These are phyloP conservation scores for Tympanopsis confertula DNA, from an alignment of 2,329 filamentous ascomycete species.

Conservation along the genomic window DNA sequence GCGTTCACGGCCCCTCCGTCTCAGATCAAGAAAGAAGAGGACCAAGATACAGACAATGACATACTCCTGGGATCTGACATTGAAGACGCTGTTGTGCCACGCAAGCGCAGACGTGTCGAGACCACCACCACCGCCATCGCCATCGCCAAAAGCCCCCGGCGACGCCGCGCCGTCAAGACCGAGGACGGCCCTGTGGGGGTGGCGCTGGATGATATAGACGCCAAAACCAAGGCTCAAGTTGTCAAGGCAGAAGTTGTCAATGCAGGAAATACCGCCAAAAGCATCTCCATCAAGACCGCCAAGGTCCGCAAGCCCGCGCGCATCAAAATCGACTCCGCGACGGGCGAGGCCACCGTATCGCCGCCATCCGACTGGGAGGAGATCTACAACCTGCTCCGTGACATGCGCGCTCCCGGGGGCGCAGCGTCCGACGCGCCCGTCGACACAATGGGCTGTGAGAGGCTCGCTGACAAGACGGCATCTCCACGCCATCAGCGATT, in stretches of 20 bases:
- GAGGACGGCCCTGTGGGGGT: too few species aligned
- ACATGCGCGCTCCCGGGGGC: background rate
- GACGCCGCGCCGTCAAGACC: background rate
- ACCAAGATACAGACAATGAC: background rate
- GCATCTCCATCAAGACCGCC: too few species aligned
- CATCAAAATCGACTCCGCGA: background rate
- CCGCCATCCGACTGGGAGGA: background rate
- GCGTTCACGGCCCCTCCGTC: background rate
- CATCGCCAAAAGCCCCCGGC: background rate
- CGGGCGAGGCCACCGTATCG: background rate
- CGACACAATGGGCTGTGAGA: background rate
- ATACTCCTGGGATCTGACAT: background rate
- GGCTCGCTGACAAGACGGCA: slow-evolving; percentile 9
- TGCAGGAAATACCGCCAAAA: too few species aligned
- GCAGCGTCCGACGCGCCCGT: background rate
- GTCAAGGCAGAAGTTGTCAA: too few species aligned
- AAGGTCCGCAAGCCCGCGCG: background rate
- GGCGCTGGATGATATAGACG: too few species aligned
- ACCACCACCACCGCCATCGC: background rate
- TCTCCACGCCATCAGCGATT: slow-evolving; percentile 44
- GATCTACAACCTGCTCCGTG: background rate
- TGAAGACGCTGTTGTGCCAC: background rate
- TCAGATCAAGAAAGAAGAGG: background rate
- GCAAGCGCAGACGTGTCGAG: background rate
- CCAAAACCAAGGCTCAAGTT: too few species aligned